Conservation (phyloP, 2,329 filamentous ascomycete species). For the Apiospora hydei region DNA sequence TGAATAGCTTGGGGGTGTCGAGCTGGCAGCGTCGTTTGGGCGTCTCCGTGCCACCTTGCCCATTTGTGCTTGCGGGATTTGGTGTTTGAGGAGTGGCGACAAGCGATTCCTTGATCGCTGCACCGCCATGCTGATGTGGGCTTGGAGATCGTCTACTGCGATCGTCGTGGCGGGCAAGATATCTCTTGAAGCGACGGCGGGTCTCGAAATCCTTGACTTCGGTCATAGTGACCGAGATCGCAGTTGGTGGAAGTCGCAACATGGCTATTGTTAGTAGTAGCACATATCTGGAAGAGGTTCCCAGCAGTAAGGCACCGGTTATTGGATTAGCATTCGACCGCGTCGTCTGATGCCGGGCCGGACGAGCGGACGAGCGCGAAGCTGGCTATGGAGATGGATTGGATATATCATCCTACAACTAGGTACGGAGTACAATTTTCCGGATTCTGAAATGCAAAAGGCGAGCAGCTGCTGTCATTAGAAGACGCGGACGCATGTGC, state of each 20-base stretch:
- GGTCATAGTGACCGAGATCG: conserved; percentile 47
- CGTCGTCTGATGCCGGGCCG: background rate
- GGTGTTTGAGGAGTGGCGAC: background rate
- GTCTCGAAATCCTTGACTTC: conserved; percentile 51
- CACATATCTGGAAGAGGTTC: background rate
- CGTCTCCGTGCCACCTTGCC: background rate
- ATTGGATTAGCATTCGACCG: background rate
- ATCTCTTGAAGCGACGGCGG: conserved; percentile 43
- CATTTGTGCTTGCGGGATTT: background rate
- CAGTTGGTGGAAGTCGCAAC: conserved; percentile 50
- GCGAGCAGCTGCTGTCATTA: background rate
- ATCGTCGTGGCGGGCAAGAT: conserved; percentile 40
- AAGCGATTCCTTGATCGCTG: background rate
- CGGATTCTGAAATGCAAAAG: background rate
- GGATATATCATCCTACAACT: background rate
- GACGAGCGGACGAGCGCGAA: background rate
- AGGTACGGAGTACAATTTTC: background rate
- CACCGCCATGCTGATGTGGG: conserved; percentile 29
- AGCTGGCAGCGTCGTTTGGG: background rate
- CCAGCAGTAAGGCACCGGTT: background rate
- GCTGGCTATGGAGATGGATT: background rate
- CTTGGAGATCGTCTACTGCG: conserved; percentile 25
- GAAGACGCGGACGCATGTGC: background rate
- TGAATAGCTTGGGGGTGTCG: background rate
- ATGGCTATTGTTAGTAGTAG: conserved; percentile 37